Base-by-base conservation (phyloP, 106 monocot genomes). In the Dioscorea zingiberensis region DNA sequence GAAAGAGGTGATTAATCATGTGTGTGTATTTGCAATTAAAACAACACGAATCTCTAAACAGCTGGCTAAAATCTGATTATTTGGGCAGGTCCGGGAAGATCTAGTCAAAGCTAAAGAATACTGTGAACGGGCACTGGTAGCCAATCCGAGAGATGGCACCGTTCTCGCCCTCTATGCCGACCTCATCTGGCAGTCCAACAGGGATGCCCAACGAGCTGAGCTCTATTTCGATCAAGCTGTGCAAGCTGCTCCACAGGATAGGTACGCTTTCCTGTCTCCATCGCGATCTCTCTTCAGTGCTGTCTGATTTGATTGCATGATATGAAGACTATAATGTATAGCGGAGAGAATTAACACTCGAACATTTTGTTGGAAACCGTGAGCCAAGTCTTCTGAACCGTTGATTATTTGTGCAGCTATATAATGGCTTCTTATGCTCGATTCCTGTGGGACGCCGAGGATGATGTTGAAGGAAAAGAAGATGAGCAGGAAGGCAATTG, bases 1-100 rank as follows among this genome's bases (percentile, higher is more conserved):
- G 30, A 68, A 62, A 26, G 67, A 78, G 46, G 77, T 77, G 17
- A 47, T n/a, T n/a, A n/a, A n/a, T n/a, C n/a, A n/a, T n/a, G n/a
- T n/a, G n/a, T n/a, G n/a, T n/a, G n/a, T n/a, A n/a, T n/a, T n/a
- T n/a, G n/a, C n/a, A n/a, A n/a, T n/a, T n/a, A n/a, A n/a, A n/a
- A n/a, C n/a, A n/a, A n/a, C n/a, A n/a, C n/a, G n/a, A n/a, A n/a
- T n/a, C n/a, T n/a, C n/a, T n/a, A n/a, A n/a, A n/a, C n/a, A n/a
- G n/a, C n/a, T n/a, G n/a, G n/a, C n/a, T n/a, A n/a, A n/a, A n/a
- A n/a, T n/a, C n/a, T n/a, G n/a, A n/a, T n/a, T n/a, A n/a, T n/a
- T n/a, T n/a, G n/a, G n/a, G n/a, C 66, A 71, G 63, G 64, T 64
- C 13, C 21, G 26, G 11, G 64, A 54, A 1, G 64, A 72, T 27